Conservation (phyloP, 257 asterid species). For the Solanum piurae region DNA sequence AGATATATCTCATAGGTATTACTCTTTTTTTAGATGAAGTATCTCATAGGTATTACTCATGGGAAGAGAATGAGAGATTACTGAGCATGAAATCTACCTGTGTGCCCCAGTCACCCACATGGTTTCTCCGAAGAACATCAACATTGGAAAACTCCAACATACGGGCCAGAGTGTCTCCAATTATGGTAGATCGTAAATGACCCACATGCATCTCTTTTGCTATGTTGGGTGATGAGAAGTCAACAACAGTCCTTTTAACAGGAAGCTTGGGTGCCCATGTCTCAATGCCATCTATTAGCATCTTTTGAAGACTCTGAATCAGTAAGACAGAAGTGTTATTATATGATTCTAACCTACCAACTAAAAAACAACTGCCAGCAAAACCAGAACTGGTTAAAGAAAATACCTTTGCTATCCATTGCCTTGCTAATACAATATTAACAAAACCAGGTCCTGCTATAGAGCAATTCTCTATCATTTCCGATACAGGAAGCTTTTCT, state of each 20-base stretch:
- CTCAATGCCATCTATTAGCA: conserved; percentile 73
- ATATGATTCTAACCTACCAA: background rate
- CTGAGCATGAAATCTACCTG: conserved; percentile 34
- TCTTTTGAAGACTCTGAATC: conserved; percentile 69
- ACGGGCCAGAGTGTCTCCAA: conserved; percentile 92
- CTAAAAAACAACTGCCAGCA: background rate
- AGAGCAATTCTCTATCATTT: conserved; percentile 48
- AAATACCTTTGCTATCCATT: conserved; percentile 81
- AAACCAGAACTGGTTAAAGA: background rate
- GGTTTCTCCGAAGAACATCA: conserved; percentile 84
- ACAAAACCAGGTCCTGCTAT: conserved; percentile 92
- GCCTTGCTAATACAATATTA: conserved; percentile 52
- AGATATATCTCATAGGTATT: background rate
- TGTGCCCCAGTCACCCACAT: conserved; percentile 99
- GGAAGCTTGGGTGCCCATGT: conserved; percentile 84
- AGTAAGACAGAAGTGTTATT: background rate
- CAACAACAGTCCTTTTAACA: conserved; percentile 72
- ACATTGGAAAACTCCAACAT: conserved; percentile 86
- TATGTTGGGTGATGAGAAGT: conserved; percentile 92
- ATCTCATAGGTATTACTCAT: conserved; percentile 1
- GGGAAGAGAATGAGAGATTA: background rate
- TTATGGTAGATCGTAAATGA: conserved; percentile 88
- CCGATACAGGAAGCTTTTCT: conserved; percentile 68
- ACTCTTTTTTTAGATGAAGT: background rate
- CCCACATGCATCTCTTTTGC: conserved; percentile 99